Evolutionary conservation across 2,329 filamentous ascomycete genomes (phyloP), one percentile per base, ranked within the genome.

Genomic region (Fusarium praegraminearum): DNA sequence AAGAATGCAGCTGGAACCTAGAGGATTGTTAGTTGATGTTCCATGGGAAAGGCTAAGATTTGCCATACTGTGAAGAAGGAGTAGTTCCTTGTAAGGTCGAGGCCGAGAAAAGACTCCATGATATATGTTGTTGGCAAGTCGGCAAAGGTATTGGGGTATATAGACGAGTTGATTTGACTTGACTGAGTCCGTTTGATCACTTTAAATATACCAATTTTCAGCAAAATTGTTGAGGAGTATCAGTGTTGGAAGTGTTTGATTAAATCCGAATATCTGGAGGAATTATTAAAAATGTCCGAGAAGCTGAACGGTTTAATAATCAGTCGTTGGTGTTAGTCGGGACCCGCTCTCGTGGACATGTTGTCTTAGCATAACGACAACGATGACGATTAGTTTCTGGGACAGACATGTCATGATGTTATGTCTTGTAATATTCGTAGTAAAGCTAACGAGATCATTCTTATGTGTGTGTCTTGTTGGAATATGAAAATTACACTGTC

Each of bases 1-100:
- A 78, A 12, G 54, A 83, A 78, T 28, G 79, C 81, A 2, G 71
- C 81, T 7, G 83, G 83, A 43, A 85, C 76, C 83, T 83, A 49
- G 15, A 2, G 11, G 4, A 24, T 22, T 28, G 18, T 61, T 32
- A 51, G 50, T 54, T 54, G 33, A 33, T 13, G 28, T 22, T 16
- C 10, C 1, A 12, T n/a, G 15, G 30, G 5, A 8, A 18, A 24
- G 7, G 9, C 3, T n/a, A 20, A 22, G 7, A 5, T 20, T 6
- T 40, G 35, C 6, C 41, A 22, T 62, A 78, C 78, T 4, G 76
- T 73, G 56, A 76, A 78, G 56, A 76, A 74, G 28, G 79, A 80
- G 30, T 80, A 74, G 67, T 80, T 81, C 62, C 72, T 78, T 57
- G 78, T 57, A n/a, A 79, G 62, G 43, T 79, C 75, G 55, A 81